phyloP scores from a whole-genome alignment of 371 early-diverging fungal genomes.

The Zopfochytrium polystomum region DNA sequence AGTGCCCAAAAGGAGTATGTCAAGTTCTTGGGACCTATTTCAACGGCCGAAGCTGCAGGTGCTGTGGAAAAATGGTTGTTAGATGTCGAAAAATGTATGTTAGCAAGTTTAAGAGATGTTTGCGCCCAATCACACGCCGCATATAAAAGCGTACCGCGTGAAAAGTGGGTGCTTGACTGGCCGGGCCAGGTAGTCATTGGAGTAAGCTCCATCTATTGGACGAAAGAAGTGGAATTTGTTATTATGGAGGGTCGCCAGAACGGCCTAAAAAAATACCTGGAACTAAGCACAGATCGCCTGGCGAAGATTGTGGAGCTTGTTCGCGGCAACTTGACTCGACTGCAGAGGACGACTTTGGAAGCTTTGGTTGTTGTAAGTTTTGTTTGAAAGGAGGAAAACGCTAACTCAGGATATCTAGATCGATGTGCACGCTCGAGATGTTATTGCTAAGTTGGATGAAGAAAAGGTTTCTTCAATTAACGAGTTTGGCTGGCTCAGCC shows the following conservation, averaged over 20 bases:
- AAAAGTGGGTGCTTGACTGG: conserved; percentile 55
- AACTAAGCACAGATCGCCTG: conserved; percentile 43
- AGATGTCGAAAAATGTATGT: conserved; percentile 50
- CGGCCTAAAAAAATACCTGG: conserved; percentile 41
- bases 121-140: conserved; percentile 33
- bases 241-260: conserved; percentile 39
- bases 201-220: conserved; percentile 54
- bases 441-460: conserved; percentile 42
- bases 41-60: conserved; percentile 48
- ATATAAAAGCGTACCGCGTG: conserved; percentile 43
- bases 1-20: conserved; percentile 51
- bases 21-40: conserved; percentile 38
- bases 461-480: conserved; percentile 29
- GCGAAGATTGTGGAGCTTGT: conserved; percentile 50
- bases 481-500: conserved; percentile 52
- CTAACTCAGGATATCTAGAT: conserved; percentile 32
- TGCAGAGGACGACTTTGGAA: conserved; percentile 46
- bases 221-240: conserved; percentile 49
- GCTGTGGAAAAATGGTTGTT: conserved; percentile 55
- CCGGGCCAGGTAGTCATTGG: conserved; percentile 55
- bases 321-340: conserved; percentile 46
- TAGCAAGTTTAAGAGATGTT: conserved; percentile 43
- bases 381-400: background rate
- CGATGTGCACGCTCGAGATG: conserved; percentile 57
- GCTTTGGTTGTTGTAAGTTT: conserved; percentile 51